Base-by-base conservation (phyloP, 1,139 yeast genomes). In the Spencermartinsiella ligniputridi region DNA sequence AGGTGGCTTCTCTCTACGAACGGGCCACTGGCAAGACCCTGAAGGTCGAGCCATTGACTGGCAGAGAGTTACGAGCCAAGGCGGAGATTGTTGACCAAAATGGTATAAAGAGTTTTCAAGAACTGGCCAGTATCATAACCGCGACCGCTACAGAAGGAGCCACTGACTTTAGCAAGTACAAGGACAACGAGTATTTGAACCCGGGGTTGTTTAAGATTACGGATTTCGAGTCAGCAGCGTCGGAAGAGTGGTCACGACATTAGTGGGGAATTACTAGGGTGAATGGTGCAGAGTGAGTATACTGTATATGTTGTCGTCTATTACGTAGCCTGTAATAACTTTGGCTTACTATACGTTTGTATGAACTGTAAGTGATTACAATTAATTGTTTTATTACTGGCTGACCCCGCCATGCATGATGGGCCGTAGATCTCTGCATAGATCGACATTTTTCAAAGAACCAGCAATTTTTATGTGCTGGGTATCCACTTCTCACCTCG, bases 201-300 rank as follows among this genome's bases (percentile, higher is more conserved):
- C 84, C 84, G 1, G 69, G 69, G 17, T 54, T 72, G 39, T 79
- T 80, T 75, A 72, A 71, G 54, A 79, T 83, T 83, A 67, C 60
- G 17, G 66, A 50, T 8, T 35, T 51, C 12, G 50, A 45, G 42
- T 45, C 40, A 19, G 41, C 34, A 18, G 54, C 50, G 20, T 30
- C 40, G 5, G 44, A 45, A 41, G 27, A 20, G 19, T 40, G 44
- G 44, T 33, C 36, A 11, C 6, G 11, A 22, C n/a, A n/a, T n/a
- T n/a, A n/a, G n/a, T n/a, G n/a, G n/a, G n/a, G n/a, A n/a, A n/a
- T n/a, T n/a, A n/a, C n/a, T n/a, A n/a, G n/a, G n/a, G n/a, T n/a
- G n/a, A n/a, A n/a, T n/a, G n/a, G n/a, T n/a, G n/a, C n/a, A n/a
- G n/a, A n/a, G n/a, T n/a, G n/a, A n/a, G n/a, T n/a, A n/a, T n/a